Evolutionary conservation across 495 filamentous ascomycete genomes (phyloP).

Genomic region (Aspergillus indologenus): DNA sequence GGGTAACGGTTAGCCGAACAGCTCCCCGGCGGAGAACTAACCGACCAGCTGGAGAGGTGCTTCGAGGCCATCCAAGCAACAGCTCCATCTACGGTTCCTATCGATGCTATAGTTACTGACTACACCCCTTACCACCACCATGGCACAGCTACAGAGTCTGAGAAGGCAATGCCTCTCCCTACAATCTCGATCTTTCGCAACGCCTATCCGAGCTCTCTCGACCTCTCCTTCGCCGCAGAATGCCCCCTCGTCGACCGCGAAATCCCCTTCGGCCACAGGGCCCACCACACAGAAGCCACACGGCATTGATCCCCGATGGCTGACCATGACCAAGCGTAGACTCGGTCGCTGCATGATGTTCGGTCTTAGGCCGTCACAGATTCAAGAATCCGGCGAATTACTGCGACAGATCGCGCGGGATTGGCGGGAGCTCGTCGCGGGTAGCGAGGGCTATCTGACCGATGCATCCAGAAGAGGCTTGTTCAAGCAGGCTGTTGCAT

Average conservation of each 20-base stretch:
- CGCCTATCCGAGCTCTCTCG: conserved; percentile 23
- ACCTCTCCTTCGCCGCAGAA: conserved; percentile 20
- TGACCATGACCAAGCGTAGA: conserved; percentile 66
- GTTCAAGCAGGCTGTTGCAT: conserved; percentile 70
- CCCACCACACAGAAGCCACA: conserved; percentile 30
- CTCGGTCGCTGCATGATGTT: conserved; percentile 84
- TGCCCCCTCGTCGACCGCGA: conserved; percentile 6
- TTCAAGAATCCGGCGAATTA: conserved; percentile 57
- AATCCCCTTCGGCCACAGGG: conserved; percentile 9
- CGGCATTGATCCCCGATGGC: conserved; percentile 61
- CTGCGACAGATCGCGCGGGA: conserved; percentile 61
- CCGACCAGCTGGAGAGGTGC: not conserved
- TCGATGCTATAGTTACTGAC: too few relatives aligned
- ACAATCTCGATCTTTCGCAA: conserved; percentile 1
- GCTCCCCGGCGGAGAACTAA: conserved; percentile 3
- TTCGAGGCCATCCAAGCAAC: not conserved
- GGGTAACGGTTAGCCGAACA: conserved; percentile 16
- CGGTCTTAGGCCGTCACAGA: conserved; percentile 61
- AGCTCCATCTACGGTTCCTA: not conserved
- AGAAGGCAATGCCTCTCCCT: conserved; percentile 17
- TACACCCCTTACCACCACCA: not conserved
- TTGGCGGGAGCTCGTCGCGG: conserved; percentile 75
- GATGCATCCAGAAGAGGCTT: conserved; percentile 61
- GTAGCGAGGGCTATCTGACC: conserved; percentile 78
- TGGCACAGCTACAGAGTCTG: conserved; percentile 17